These are phyloP conservation scores for Mortierella sp. DNA, from an alignment of 371 early-diverging fungal species.

Conservation along the genomic window DNA sequence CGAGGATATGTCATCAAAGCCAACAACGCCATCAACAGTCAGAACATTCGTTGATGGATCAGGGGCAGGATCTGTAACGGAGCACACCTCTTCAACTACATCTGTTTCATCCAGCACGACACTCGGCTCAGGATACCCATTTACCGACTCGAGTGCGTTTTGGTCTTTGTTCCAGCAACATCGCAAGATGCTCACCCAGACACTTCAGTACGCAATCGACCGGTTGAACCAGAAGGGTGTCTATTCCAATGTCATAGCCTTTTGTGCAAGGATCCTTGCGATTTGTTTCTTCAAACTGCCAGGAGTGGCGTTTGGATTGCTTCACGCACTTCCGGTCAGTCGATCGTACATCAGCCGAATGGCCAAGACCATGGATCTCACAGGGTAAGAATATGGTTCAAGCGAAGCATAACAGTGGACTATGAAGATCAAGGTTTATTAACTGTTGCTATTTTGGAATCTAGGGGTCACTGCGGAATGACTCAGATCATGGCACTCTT, in stretches of 20 bases:
- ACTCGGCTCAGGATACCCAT: slow-evolving; percentile 51
- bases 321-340: slow-evolving; percentile 56
- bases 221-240: slow-evolving; percentile 58
- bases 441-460: not conserved
- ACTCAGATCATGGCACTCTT: slow-evolving; percentile 50
- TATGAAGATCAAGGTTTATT: no score
- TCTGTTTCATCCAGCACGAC: slow-evolving; percentile 54
- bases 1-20: slow-evolving; percentile 44
- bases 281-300: slow-evolving; percentile 67
- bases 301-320: slow-evolving; percentile 58
- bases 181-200: slow-evolving; percentile 40
- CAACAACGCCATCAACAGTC: slow-evolving; percentile 49
- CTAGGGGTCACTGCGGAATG: slow-evolving; percentile 41
- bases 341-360: slow-evolving; percentile 56
- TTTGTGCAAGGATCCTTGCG: slow-evolving; percentile 63
- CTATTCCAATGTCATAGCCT: slow-evolving; percentile 62
- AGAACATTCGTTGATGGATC: slow-evolving; percentile 46
- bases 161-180: slow-evolving; percentile 36
- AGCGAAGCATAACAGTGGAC: not conserved
- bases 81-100: slow-evolving; percentile 41
- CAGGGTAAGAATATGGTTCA: slow-evolving; percentile 23
- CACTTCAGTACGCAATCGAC: slow-evolving; percentile 60
- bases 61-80: slow-evolving; percentile 32
- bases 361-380: slow-evolving; percentile 52
- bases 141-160: slow-evolving; percentile 45